Conservation (phyloP, 1,139 yeast species). For the Sugiyamaella novakii region DNA sequence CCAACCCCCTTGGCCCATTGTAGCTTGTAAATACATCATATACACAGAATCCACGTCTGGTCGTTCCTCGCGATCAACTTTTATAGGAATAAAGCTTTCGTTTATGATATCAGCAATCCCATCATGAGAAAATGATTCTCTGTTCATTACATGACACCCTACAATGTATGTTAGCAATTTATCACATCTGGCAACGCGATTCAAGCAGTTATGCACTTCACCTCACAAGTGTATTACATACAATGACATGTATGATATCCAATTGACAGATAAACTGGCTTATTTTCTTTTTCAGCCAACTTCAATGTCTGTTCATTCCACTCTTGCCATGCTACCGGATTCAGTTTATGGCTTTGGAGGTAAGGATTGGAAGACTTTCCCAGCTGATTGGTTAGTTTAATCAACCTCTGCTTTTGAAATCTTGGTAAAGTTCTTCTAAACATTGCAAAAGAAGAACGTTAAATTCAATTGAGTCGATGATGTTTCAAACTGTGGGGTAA, state of each 20-base stretch:
- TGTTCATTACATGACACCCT: slow-evolving; percentile 46
- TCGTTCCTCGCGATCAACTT: slow-evolving; percentile 45
- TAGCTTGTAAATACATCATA: slow-evolving; percentile 45
- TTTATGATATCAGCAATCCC: slow-evolving; percentile 40
- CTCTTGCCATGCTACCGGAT: slow-evolving; percentile 46
- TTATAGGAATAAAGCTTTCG: slow-evolving; percentile 41
- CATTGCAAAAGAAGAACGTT: slow-evolving; percentile 14
- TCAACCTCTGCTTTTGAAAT: slow-evolving; percentile 15
- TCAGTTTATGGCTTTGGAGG: slow-evolving; percentile 33
- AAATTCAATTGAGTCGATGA: no score
- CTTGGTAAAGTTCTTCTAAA: slow-evolving; percentile 19
- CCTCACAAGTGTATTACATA: slow-evolving; percentile 4
- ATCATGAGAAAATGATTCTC: slow-evolving; percentile 39
- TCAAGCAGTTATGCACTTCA: background rate
- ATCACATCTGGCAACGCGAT: background rate
- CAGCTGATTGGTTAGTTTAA: slow-evolving; percentile 31
- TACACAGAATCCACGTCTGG: slow-evolving; percentile 46
- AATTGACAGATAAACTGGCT: slow-evolving; percentile 44
- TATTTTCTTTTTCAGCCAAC: slow-evolving; percentile 38
- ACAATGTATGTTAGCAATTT: slow-evolving; percentile 2
- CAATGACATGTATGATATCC: slow-evolving; percentile 46
- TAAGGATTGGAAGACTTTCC: slow-evolving; percentile 36
- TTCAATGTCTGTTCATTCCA: slow-evolving; percentile 42
- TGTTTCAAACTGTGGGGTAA: no score
- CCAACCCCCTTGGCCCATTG: slow-evolving; percentile 48